phyloP scores from a whole-genome alignment of 164 flowering plant genomes.

The Berberis vulgaris region DNA sequence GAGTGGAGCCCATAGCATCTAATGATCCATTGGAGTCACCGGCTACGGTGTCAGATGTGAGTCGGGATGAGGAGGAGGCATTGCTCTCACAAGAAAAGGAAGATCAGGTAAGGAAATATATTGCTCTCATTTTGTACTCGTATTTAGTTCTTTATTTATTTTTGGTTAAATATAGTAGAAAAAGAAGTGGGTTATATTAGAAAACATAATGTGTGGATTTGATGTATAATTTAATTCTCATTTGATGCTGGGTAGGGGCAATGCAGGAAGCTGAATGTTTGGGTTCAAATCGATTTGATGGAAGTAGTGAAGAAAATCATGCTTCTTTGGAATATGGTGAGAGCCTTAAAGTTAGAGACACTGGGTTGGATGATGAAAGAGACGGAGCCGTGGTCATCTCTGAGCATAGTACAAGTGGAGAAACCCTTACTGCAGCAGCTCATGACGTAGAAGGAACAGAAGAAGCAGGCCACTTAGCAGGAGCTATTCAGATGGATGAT shows the following conservation, averaged over 20 bases:
- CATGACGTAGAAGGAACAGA: constrained; percentile 4
- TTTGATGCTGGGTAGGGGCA: constrained; percentile 94
- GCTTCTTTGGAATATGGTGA: constrained; percentile 2
- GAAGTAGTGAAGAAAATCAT: constrained; percentile 7
- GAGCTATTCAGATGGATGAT: constrained; percentile 9
- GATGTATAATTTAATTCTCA: constrained; percentile 62
- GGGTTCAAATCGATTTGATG: constrained; percentile 28
- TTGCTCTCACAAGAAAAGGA: constrained; percentile 17
- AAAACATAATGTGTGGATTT: constrained; percentile 20
- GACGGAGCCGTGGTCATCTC: constrained; percentile 11
- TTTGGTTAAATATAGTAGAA: not conserved
- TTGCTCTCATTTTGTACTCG: constrained; percentile 29
- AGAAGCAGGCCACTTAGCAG: constrained; percentile 8
- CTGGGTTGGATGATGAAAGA: constrained; percentile 15
- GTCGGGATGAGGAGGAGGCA: constrained; percentile 10
- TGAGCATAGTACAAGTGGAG: constrained; percentile 11
- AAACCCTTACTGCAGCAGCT: constrained; percentile 10
- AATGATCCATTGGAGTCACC: constrained; percentile 7
- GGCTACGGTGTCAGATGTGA: constrained; percentile 1
- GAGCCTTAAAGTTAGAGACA: constrained; percentile 3
- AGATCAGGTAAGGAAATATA: constrained; percentile 62
- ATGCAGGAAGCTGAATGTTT: constrained; percentile 78
- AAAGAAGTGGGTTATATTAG: not conserved
- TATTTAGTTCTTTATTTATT: not conserved
- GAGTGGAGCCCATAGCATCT: constrained; percentile 7